Evolutionary conservation across 352 stramenopile species (phyloP).

Genomic region (Phytophthora ohioensis): DNA sequence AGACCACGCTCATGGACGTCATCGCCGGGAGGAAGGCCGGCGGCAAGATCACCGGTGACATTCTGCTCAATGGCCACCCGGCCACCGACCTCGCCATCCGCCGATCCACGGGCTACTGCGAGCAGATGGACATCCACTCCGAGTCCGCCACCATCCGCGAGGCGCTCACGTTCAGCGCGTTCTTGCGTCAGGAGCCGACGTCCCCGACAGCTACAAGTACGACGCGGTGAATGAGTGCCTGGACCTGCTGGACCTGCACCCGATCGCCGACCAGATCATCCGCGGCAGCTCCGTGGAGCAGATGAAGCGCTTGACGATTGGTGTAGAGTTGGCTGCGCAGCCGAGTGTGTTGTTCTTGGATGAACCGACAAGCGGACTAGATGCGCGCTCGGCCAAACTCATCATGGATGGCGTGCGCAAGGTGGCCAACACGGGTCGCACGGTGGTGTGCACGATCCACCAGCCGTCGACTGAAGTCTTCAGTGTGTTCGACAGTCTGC

Average conservation of each 20-base stretch:
- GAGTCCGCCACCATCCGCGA: constrained; percentile 90
- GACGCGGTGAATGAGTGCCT: constrained; percentile 35
- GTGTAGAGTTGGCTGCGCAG: constrained; percentile 32
- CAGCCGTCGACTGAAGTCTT: constrained; percentile 92
- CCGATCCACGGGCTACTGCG: constrained; percentile 62
- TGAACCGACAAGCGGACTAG: constrained; percentile 90
- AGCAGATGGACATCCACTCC: constrained; percentile 90
- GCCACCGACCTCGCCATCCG: constrained; percentile 59
- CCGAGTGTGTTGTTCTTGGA: constrained; percentile 48
- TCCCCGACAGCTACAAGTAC: constrained; percentile 45
- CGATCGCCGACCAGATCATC: constrained; percentile 48
- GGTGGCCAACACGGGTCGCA: constrained; percentile 75
- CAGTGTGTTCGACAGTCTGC: constrained; percentile 35
- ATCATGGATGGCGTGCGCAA: constrained; percentile 90
- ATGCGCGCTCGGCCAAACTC: constrained; percentile 84
- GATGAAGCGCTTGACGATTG: constrained; percentile 49
- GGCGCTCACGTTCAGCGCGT: constrained; percentile 38
- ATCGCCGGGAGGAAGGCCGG: constrained; percentile 30
- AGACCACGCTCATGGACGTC: constrained; percentile 35
- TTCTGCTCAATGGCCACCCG: constrained; percentile 43
- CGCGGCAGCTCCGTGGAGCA: constrained; percentile 33
- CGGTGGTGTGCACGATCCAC: constrained; percentile 94
- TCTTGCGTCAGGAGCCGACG: constrained; percentile 37
- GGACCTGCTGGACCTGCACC: constrained; percentile 28
- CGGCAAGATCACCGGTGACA: constrained; percentile 18